Conservation (phyloP, 2,329 filamentous ascomycete genomes). For the Graphiopsis chlorocephala region DNA sequence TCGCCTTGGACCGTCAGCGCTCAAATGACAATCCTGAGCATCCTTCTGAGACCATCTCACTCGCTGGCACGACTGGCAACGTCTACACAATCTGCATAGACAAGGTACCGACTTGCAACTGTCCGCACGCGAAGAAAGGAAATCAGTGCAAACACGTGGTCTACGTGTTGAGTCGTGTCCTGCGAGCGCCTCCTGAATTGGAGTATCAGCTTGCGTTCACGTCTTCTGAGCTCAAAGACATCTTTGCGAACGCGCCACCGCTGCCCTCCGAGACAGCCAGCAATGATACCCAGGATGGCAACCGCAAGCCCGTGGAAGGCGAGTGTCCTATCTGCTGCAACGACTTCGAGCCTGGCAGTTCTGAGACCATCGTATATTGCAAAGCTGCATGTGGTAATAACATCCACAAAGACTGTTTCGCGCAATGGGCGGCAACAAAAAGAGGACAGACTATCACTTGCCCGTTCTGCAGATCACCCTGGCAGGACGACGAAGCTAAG, state of each 20-base stretch:
- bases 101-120: slow-evolving; percentile 44
- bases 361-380: slow-evolving; percentile 56
- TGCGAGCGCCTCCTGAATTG: slow-evolving; percentile 55
- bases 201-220: slow-evolving; percentile 62
- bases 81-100: slow-evolving; percentile 57
- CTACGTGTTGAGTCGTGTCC: slow-evolving; percentile 58
- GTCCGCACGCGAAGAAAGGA: slow-evolving; percentile 29
- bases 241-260: slow-evolving; percentile 55
- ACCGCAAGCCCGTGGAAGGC: slow-evolving; percentile 59
- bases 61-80: slow-evolving; percentile 62
- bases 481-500: slow-evolving; percentile 25
- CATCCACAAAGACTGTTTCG: slow-evolving; percentile 57
- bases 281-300: slow-evolving; percentile 40
- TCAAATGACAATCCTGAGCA: slow-evolving; percentile 25
- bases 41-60: slow-evolving; percentile 54
- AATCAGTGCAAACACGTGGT: slow-evolving; percentile 65
- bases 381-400: slow-evolving; percentile 62
- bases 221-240: slow-evolving; percentile 55
- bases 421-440: slow-evolving; percentile 47
- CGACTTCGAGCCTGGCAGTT: slow-evolving; percentile 25
- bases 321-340: slow-evolving; percentile 61
- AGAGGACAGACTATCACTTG: slow-evolving; percentile 27
- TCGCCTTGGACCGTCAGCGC: slow-evolving; percentile 29
- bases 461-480: slow-evolving; percentile 32
- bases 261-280: slow-evolving; percentile 40